These are phyloP conservation scores for Trichoderma pleuroti DNA, from an alignment of 2,329 filamentous ascomycete genomes.

Conservation along the genomic window DNA sequence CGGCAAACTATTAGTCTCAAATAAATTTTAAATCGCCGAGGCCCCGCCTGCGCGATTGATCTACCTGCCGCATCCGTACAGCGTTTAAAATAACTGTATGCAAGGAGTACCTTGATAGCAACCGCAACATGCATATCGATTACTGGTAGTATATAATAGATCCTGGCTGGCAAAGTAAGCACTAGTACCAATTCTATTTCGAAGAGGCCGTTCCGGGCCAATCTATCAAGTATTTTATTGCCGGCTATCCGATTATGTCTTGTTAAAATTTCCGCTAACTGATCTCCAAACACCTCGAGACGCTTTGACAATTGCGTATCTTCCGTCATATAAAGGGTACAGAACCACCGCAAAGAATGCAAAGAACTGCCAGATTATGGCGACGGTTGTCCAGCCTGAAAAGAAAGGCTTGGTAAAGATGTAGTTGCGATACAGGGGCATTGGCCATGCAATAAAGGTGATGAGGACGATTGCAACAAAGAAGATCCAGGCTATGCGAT, in stretches of 20 bases:
- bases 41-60: background rate
- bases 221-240: background rate
- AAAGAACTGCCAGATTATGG: constrained; percentile 14
- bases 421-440: constrained; percentile 16
- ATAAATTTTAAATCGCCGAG: background rate
- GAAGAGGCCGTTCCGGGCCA: background rate
- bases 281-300: constrained; percentile 1
- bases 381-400: constrained; percentile 10
- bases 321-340: constrained; percentile 1
- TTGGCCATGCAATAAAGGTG: constrained; percentile 14
- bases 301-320: constrained; percentile 10
- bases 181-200: background rate
- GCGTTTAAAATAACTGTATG: background rate
- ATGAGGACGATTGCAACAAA: constrained; percentile 7
- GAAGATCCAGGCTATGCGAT: constrained; percentile 15
- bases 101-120: background rate
- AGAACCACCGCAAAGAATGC: constrained; percentile 13
- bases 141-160: background rate
- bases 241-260: background rate
- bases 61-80: background rate
- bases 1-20: background rate
- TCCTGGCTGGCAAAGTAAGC: background rate
- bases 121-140: background rate
- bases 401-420: constrained; percentile 15
- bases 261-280: background rate